Base-by-base conservation (phyloP, 345 rosid genomes). In the Bruguiera parviflora region DNA sequence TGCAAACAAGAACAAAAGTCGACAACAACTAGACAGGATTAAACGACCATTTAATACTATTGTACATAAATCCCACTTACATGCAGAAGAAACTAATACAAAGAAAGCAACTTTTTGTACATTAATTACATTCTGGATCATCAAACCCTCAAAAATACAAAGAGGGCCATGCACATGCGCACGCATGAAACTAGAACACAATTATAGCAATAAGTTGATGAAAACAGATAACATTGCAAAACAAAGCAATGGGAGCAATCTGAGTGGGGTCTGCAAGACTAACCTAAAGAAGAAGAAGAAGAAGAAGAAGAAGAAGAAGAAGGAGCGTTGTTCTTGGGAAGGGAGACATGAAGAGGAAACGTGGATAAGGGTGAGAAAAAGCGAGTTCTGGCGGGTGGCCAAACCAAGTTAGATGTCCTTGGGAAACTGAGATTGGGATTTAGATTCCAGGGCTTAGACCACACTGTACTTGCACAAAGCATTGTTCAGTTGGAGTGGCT, bases 221-320 rank as follows among this genome's bases (percentile, higher is more conserved):
- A 43, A 13, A 13, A 43, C 49, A 43, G 18, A 43, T 43, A 15
- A 43, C 4, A 43, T 43, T 39, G 33, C 24, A 46, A n/a, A n/a
- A 27, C 29, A 58, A 46, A 43, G 61, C 10, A 53, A 46, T 9
- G 27, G 8, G 16, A 20, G 29, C 63, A 63, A 9, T 63, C 21
- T n/a, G 21, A 63, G 4, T 16, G 19, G 29, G 21, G 20, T 13
- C 27, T 28, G 47, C 13, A 71, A 52, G 57, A 46, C 19, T 75
- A 71, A 84, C 89, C 87, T 67, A 89, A 71, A 70, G 86, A 72
- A 81, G 85, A 77, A 4, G 72, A 69, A n/a, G 60, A n/a, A n/a
- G n/a, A n/a, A n/a, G n/a, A 53, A 43, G 88, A 70, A 71, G 86
- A 65, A 79, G 82, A 74, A 53, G 84, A 67, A 55, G 73, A 10